A percentile compares a stretch with the other conserved stretches of the same genome.
Evolutionary conservation across 148 eudicot species (phyloP).

Genomic region (Chenopodium berlandieri): DNA sequence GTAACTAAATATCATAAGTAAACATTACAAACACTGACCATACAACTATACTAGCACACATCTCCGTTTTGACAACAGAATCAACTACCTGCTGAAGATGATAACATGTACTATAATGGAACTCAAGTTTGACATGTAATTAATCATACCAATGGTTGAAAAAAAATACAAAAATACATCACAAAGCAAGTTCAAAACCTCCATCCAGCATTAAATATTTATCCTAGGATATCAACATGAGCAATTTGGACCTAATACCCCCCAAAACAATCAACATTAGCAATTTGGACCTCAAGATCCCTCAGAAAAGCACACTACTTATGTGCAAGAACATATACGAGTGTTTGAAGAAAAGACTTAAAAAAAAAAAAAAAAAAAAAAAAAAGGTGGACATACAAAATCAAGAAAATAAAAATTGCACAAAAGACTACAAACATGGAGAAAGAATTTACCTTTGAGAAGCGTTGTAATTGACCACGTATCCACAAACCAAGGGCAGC

Average conservation of each 20-base stretch:
- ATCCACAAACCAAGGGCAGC: conserved; percentile 70
- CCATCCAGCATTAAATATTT: neutral
- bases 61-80: neutral
- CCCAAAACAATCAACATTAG: too few species aligned
- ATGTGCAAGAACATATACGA: neutral
- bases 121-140: neutral
- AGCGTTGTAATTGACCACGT: conserved; percentile 56
- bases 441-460: conserved; percentile 61
- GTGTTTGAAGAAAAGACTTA: too few species aligned
- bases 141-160: neutral
- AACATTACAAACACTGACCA: neutral
- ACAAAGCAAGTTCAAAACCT: neutral
- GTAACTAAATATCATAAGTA: neutral
- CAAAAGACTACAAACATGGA: neutral
- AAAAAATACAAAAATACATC: neutral
- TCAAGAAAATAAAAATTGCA: neutral
- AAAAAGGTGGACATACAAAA: too few species aligned
- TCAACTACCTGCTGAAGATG: neutral
- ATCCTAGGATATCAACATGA: too few species aligned
- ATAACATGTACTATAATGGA: neutral
- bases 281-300: neutral
- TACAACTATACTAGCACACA: neutral
- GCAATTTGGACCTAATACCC: neutral
- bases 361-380: too few species aligned
- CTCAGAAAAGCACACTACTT: neutral